A percentile compares a stretch with the other conserved stretches of the same genome.
phyloP scores from a whole-genome alignment of 306 rosid species.

The Quercus wislizeni region DNA sequence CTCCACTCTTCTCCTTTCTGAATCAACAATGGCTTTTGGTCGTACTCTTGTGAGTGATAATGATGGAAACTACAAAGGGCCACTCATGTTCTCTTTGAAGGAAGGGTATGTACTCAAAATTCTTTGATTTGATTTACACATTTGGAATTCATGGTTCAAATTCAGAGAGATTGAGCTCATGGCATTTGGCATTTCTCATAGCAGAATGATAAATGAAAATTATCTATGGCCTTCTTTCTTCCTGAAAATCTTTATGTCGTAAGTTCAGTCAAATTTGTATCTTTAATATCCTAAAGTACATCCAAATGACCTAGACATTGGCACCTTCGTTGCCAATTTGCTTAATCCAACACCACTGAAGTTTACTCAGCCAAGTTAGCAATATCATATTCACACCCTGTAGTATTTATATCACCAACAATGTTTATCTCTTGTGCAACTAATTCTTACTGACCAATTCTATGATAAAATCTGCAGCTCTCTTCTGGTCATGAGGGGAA shows the following conservation, averaged over 20 bases:
- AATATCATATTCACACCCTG: not conserved
- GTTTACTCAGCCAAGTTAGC: not conserved
- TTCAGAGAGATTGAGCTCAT: slow-evolving; percentile 28
- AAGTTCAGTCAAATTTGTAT: not conserved
- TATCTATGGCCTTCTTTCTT: not conserved
- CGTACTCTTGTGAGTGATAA: slow-evolving; percentile 79
- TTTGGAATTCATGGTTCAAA: slow-evolving; percentile 27
- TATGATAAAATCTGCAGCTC: slow-evolving; percentile 47
- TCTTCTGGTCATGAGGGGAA: slow-evolving; percentile 93
- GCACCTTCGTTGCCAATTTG: not conserved
- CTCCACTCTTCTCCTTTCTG: slow-evolving; percentile 81
- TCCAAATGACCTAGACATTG: not conserved
- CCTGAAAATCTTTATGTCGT: not conserved
- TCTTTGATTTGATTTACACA: slow-evolving; percentile 27
- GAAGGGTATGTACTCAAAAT: slow-evolving; percentile 64
- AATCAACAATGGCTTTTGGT: slow-evolving; percentile 92
- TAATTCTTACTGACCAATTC: slow-evolving; percentile 1
- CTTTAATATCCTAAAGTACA: not conserved
- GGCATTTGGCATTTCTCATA: not conserved
- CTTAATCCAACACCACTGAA: not conserved
- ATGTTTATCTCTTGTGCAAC: slow-evolving; percentile 2
- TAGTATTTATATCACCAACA: not conserved
- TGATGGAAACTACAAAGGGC: slow-evolving; percentile 96
- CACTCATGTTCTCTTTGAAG: slow-evolving; percentile 80
- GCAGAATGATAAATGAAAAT: not conserved